Conservation (phyloP, 805 yeast species). For the Kazachstania africana region DNA sequence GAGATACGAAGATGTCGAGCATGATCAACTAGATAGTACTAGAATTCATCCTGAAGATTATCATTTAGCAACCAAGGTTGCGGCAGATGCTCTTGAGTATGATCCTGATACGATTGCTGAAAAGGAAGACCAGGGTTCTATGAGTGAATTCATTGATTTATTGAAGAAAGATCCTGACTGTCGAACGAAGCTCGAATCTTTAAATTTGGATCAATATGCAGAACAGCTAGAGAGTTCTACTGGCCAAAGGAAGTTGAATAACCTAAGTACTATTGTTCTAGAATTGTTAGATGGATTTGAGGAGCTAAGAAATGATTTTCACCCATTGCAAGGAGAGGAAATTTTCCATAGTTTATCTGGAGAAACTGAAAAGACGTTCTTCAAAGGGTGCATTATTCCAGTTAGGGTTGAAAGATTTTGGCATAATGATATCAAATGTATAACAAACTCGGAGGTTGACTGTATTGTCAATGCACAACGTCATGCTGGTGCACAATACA, state of each 20-base stretch:
- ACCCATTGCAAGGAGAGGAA: constrained; percentile 50
- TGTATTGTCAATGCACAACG: constrained; percentile 42
- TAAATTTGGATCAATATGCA: constrained; percentile 85
- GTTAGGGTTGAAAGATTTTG: constrained; percentile 50
- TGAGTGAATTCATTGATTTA: constrained; percentile 28
- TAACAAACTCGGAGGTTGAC: constrained; percentile 52
- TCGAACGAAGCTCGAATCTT: constrained; percentile 76
- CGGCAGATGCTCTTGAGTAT: constrained; percentile 91
- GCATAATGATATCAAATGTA: constrained; percentile 30
- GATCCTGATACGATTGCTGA: constrained; percentile 88
- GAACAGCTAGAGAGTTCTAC: constrained; percentile 60
- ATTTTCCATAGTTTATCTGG: constrained; percentile 86
- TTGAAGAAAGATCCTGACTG: constrained; percentile 59
- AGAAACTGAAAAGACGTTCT: constrained; percentile 60
- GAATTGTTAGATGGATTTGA: constrained; percentile 82
- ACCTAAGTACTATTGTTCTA: constrained; percentile 26
- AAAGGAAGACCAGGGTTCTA: constrained; percentile 29
- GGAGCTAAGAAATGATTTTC: constrained; percentile 71
- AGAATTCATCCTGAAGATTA: constrained; percentile 98
- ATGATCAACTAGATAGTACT: constrained; percentile 83
- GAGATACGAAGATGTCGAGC: constrained; percentile 38
- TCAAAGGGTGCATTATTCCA: constrained; percentile 61
- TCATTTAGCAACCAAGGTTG: constrained; percentile 91
- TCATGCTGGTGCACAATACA: constrained; percentile 32
- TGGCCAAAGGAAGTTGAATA: constrained; percentile 26